Evolutionary conservation across 2,329 filamentous ascomycete genomes (phyloP), one percentile per base, ranked within the genome.

Genomic region (Rutstroemia sp.): DNA sequence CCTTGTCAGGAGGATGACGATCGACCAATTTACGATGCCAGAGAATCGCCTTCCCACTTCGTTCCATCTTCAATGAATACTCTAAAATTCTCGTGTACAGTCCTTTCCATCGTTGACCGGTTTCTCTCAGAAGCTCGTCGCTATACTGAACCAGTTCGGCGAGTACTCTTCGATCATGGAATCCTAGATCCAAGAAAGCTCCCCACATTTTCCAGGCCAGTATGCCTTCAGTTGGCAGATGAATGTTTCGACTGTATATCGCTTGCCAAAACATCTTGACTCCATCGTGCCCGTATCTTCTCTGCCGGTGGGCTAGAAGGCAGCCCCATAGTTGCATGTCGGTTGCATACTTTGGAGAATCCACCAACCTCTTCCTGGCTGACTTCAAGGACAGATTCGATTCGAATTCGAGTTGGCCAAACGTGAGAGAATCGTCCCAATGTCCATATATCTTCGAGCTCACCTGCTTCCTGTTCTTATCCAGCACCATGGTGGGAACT

Each of bases 81-180:
- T 70, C 68, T 51, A 83, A 69, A 59, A 80, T 65, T 10, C 65
- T 63, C 16, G 65, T 61, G 63, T 81, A 80, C 0, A 82, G 64
- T 5, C 56, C 60, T 8, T 62, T 50, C 59, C 72, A 74, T 27
- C 60, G 54, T 48, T 57, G 30, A 6, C 73, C 73, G 14, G 71
- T 73, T 14, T 62, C 63, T 10, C 68, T 61, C 57, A 73, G 70
- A 12, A 80, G 56, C 2, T 72, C 62, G 30, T 72, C 72, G 12
- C 66, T 75, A 62, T 79, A 72, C 1, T 67, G 58, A 12, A 73
- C 65, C 9, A 78, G 60, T 10, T 70, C 63, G 5, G 67, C 39
- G 2, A 77, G 62, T 2, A 76, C 60, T 8, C 61, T 56, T 38
- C 73, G 57, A 39, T 53, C 49, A 7, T 64, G 49, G 50, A 71